Percentiles rank a stretch among this genome's conserved stretches.
These are phyloP conservation scores for Penicillium arizonense DNA, from an alignment of 495 filamentous ascomycete species.

Conservation along the genomic window DNA sequence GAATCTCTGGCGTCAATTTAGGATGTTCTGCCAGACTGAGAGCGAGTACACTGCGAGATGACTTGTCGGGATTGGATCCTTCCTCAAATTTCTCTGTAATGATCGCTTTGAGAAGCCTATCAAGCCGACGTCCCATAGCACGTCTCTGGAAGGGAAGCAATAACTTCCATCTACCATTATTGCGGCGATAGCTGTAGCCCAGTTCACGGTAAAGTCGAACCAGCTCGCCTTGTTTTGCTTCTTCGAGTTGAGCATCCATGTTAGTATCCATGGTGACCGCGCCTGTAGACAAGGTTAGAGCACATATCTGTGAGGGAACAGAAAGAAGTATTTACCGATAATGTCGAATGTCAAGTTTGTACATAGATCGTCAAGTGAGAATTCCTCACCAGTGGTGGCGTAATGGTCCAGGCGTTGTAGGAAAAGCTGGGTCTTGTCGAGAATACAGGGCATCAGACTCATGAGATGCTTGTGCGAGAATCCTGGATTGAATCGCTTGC, in stretches of 20 bases:
- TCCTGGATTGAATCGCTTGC: conserved; percentile 38
- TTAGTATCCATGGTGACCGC: conserved; percentile 9
- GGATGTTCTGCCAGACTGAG: neutral
- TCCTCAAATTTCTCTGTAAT: conserved; percentile 1
- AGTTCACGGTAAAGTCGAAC: conserved; percentile 3
- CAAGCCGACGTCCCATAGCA: neutral
- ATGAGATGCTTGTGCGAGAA: conserved; percentile 37
- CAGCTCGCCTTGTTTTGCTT: neutral
- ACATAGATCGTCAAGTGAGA: conserved; percentile 15
- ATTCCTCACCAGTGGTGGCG: conserved; percentile 18
- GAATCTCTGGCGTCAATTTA: neutral
- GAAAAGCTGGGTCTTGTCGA: conserved; percentile 37
- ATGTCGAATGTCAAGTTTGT: conserved; percentile 18
- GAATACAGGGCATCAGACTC: conserved; percentile 30
- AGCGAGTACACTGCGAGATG: neutral
- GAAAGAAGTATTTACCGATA: conserved; percentile 23
- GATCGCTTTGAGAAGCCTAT: neutral
- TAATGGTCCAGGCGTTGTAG: conserved; percentile 23
- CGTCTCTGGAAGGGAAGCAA: neutral
- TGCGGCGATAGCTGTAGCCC: conserved; percentile 16
- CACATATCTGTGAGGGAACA: too few species aligned
- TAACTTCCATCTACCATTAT: neutral
- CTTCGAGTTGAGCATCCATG: conserved; percentile 4
- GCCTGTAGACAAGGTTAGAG: neutral
- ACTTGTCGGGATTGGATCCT: neutral